Evolutionary conservation across 371 early-diverging fungal species (phyloP), one percentile per base, ranked within the genome.

Genomic region (Chytridium lagenaria): DNA sequence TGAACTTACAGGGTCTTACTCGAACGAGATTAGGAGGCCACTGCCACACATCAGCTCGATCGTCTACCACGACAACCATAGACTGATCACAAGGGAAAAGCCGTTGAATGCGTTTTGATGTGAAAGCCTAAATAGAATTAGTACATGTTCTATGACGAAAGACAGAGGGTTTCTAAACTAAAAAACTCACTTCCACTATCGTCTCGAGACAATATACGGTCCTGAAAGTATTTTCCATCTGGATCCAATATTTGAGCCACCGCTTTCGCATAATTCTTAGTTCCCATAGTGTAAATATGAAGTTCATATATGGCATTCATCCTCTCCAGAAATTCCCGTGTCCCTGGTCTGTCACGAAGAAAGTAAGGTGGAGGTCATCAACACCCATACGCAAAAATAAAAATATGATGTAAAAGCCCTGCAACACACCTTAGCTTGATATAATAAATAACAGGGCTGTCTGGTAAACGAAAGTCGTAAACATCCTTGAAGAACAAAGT

Each of bases 241-340:
- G 96, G 97, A 82, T 99, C 99, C 52, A 99, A 89, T 12, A 92
- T 87, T 16, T 86, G 84, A 0, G 94, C 93, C 2, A 99, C 95
- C 1, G 92, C 91, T 36, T 91, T 84, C 34, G 99, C 99, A 84
- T 99, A 99, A 64, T 88, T 86, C 23, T 97, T 87, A 1, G 95
- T 94, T 19, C 99, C 99, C 98, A 99, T 98, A 1, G 99, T 99
- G 80, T 99, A 99, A 67, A 99, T 95, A 81, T 99, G 99, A 68
- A 99, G 84, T 79, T 99, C 99, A 80, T 91, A 98, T 3, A 90
- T 77, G 30, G 80, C 65, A 15, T 88, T 82, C 0, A 95, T 78
- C 52, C 84, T 76, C 59, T 87, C 78, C 37, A 99, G 81, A 77
- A 99, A 98, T 50, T 90, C 85, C 10, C 84, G 80, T 16, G 98